Conservation (phyloP, 2,329 filamentous ascomycete genomes). For the Exophiala viscosa region DNA sequence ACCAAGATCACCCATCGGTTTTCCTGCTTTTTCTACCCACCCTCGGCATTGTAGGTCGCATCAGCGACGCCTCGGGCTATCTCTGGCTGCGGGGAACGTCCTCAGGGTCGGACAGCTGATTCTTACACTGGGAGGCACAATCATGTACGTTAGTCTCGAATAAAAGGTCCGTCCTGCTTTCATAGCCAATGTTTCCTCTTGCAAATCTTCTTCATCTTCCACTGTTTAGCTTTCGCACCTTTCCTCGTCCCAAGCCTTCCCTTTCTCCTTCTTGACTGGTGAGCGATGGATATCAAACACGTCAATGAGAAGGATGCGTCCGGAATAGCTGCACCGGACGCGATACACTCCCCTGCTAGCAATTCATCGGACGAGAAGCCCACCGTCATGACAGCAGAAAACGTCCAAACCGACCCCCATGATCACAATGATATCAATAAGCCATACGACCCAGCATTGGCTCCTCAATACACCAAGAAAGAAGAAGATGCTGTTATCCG, state of each 20-base stretch:
- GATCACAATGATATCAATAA: constrained; percentile 13
- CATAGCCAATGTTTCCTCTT: too few relatives aligned
- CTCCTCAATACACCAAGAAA: constrained; percentile 16
- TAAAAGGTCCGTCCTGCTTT: too few relatives aligned
- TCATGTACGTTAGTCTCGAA: too few relatives aligned
- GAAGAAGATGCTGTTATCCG: constrained; percentile 23
- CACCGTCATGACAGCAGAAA: constrained; percentile 11
- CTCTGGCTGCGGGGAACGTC: too few relatives aligned
- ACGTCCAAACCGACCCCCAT: neutral
- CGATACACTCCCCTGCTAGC: neutral
- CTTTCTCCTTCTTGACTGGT: neutral
- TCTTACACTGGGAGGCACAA: too few relatives aligned
- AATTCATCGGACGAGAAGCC: constrained; percentile 15
- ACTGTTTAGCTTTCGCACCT: neutral
- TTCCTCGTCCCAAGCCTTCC: neutral
- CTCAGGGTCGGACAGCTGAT: too few relatives aligned
- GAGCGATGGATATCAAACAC: neutral
- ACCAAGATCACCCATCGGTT: too few relatives aligned
- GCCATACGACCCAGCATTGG: constrained; percentile 7
- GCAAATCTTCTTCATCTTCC: neutral
- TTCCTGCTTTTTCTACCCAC: too few relatives aligned
- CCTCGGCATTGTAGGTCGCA: too few relatives aligned
- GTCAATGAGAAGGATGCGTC: neutral
- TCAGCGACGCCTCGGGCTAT: too few relatives aligned
- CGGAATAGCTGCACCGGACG: neutral